Conservation (phyloP, 208 protist species). For the Leishmania tarentolae region DNA sequence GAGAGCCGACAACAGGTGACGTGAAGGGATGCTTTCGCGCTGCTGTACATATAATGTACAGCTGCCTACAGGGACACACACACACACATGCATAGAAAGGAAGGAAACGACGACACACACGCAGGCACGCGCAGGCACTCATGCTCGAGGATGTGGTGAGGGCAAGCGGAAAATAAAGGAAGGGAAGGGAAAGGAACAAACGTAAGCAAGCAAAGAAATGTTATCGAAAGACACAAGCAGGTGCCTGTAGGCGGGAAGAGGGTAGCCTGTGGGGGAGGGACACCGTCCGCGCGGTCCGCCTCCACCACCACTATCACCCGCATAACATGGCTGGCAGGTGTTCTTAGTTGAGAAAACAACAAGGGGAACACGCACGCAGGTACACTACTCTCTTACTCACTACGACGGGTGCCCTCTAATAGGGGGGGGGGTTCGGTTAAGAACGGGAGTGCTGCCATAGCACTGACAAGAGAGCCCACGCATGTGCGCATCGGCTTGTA, state of each 20-base stretch:
- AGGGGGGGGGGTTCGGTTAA: background rate
- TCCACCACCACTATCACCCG: background rate
- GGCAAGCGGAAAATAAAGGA: background rate
- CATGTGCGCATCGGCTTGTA: background rate
- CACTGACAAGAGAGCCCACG: background rate
- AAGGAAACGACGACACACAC: background rate
- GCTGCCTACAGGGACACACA: slow-evolving; percentile 8
- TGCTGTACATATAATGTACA: background rate
- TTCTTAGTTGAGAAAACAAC: background rate
- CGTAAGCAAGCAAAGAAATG: too few relatives aligned
- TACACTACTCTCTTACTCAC: background rate
- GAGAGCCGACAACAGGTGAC: too few relatives aligned
- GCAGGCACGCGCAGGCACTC: background rate
- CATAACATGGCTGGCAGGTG: background rate
- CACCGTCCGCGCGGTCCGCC: background rate
- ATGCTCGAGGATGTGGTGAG: background rate
- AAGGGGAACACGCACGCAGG: background rate
- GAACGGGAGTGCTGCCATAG: background rate
- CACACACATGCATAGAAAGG: background rate
- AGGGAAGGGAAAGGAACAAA: background rate
- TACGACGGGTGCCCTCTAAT: background rate
- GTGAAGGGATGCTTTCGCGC: too few relatives aligned
- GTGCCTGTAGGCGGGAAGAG: background rate
- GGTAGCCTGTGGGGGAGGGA: background rate
- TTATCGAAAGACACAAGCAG: background rate